These are phyloP conservation scores for Colletotrichum zoysiae DNA, from an alignment of 2,329 filamentous ascomycete genomes.

Conservation along the genomic window DNA sequence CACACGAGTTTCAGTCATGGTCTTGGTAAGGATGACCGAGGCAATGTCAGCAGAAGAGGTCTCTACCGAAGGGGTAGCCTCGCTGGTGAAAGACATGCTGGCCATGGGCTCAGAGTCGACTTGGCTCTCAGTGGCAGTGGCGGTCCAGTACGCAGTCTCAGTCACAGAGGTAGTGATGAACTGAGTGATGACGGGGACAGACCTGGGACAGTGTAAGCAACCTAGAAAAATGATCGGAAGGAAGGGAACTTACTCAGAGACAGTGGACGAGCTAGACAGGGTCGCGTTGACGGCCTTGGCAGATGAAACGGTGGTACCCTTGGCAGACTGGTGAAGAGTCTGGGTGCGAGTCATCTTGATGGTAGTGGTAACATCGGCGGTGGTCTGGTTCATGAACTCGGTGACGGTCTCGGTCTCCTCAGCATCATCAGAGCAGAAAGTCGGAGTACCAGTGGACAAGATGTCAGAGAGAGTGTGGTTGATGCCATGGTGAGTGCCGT, in stretches of 20 bases:
- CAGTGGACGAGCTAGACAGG: constrained; percentile 7
- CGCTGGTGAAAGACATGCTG: constrained; percentile 1
- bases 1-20: constrained; percentile 22
- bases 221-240: neutral
- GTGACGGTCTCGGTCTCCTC: constrained; percentile 14
- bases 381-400: constrained; percentile 7
- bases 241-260: constrained; percentile 22
- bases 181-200: constrained; percentile 22
- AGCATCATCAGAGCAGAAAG: constrained; percentile 24
- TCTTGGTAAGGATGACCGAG: constrained; percentile 37
- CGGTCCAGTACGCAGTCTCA: constrained; percentile 35
- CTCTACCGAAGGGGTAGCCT: constrained; percentile 19
- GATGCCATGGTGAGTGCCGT: constrained; percentile 16
- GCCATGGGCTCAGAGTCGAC: constrained; percentile 3
- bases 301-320: constrained; percentile 34
- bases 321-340: constrained; percentile 27
- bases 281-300: constrained; percentile 28
- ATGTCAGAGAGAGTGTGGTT: constrained; percentile 21
- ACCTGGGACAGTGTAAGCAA: constrained; percentile 11
- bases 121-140: constrained; percentile 10
- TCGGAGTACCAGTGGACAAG: neutral
- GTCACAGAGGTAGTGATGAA: constrained; percentile 37
- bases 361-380: constrained; percentile 20
- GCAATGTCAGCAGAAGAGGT: constrained; percentile 17
- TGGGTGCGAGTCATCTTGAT: constrained; percentile 32